Conservation (phyloP, 2,329 filamentous ascomycete species). For the Seiridium unicorne region DNA sequence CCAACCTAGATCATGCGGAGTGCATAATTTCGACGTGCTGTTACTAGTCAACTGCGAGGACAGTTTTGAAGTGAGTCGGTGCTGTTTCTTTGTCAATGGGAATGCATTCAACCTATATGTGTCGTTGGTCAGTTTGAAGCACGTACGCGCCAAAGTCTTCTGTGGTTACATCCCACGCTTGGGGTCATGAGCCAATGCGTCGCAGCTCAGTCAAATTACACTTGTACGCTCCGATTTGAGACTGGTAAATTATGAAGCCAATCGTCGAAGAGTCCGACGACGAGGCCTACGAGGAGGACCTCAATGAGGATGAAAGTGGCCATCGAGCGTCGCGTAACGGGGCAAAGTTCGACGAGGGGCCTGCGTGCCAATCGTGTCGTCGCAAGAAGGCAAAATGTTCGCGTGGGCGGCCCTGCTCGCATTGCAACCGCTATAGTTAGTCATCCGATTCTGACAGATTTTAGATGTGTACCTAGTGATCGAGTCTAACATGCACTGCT, state of each 20-base stretch:
- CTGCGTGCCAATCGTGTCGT: slow-evolving; percentile 38
- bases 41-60: too few relatives aligned
- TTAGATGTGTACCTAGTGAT: too few relatives aligned
- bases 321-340: not conserved
- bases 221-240: too few relatives aligned
- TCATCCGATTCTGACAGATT: not conserved
- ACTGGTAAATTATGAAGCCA: not conserved
- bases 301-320: not conserved
- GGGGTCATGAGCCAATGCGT: too few relatives aligned
- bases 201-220: too few relatives aligned
- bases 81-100: too few relatives aligned
- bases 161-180: too few relatives aligned
- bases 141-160: too few relatives aligned
- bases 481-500: not conserved
- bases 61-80: too few relatives aligned
- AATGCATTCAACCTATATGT: too few relatives aligned
- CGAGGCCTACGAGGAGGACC: not conserved
- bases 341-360: not conserved
- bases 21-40: too few relatives aligned
- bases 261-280: not conserved
- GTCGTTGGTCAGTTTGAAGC: too few relatives aligned
- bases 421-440: slow-evolving; percentile 33
- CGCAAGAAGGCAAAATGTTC: slow-evolving; percentile 44
- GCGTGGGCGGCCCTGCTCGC: slow-evolving; percentile 38
- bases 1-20: not conserved